phyloP scores from a whole-genome alignment of 2,329 filamentous ascomycete species.

The Arachnopeziza araneosa region DNA sequence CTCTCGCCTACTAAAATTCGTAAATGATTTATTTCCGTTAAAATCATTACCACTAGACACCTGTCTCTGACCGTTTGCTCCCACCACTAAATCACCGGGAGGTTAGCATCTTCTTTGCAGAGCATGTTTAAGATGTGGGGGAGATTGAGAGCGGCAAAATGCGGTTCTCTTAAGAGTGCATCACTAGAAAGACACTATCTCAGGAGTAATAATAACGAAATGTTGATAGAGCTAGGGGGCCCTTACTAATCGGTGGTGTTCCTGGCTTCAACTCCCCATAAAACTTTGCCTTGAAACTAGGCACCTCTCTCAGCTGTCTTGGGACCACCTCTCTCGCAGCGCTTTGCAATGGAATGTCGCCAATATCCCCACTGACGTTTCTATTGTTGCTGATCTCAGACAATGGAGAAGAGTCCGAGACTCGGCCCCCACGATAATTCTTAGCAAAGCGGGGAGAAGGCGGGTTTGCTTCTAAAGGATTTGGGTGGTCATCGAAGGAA shows the following conservation, averaged over 20 bases:
- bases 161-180: no score
- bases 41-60: conserved; percentile 55
- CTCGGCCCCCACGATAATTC: not conserved
- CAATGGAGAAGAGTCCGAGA: conserved; percentile 28
- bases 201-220: no score
- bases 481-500: conserved; percentile 34
- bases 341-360: conserved; percentile 20
- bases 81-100: no score
- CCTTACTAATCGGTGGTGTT: conserved; percentile 49
- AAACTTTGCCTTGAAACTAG: not conserved
- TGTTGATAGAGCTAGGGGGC: no score
- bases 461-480: conserved; percentile 51
- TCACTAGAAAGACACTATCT: no score
- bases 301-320: not conserved
- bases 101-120: no score
- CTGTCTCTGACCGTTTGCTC: conserved; percentile 37
- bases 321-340: not conserved
- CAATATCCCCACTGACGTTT: conserved; percentile 41
- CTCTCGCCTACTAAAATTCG: conserved; percentile 40
- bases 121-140: no score
- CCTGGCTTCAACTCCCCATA: conserved; percentile 52
- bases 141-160: no score
- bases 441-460: conserved; percentile 8
- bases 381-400: conserved; percentile 41
- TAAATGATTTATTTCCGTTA: not conserved